Percentiles rank a stretch among this genome's conserved stretches.
phyloP scores from a whole-genome alignment of 1,284 basidiomycete genomes.

The Moniliophthora roreri region DNA sequence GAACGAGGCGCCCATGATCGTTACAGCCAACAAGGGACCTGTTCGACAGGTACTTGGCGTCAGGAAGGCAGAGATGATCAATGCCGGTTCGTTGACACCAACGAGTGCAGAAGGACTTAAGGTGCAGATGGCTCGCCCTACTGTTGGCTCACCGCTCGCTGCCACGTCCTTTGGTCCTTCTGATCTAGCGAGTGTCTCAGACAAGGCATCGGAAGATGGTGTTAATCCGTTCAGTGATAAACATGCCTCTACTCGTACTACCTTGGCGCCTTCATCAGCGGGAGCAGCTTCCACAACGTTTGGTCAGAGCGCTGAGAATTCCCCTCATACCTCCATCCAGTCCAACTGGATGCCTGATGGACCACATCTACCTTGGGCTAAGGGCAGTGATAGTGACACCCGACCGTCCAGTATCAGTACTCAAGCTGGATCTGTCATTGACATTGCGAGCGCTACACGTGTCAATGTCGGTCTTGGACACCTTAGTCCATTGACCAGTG shows the following conservation, averaged over 20 bases:
- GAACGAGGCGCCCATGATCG: conserved; percentile 77
- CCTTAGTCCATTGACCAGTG: conserved; percentile 26
- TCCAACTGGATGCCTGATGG: conserved; percentile 36
- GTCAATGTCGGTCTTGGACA: conserved; percentile 56
- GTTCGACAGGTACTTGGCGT: conserved; percentile 74
- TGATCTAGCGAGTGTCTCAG: conserved; percentile 55
- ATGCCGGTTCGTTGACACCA: conserved; percentile 42
- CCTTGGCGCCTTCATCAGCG: conserved; percentile 35
- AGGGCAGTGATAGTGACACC: conserved; percentile 31
- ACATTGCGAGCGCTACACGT: conserved; percentile 63
- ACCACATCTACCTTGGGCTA: conserved; percentile 41
- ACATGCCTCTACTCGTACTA: conserved; percentile 42
- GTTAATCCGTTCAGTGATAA: conserved; percentile 68
- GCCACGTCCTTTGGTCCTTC: conserved; percentile 70
- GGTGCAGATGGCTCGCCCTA: conserved; percentile 39
- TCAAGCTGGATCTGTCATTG: conserved; percentile 59
- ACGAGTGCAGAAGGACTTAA: conserved; percentile 39
- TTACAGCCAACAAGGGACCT: conserved; percentile 63
- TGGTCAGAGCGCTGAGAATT: conserved; percentile 26
- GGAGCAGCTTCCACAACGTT: conserved; percentile 42
- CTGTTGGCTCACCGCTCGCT: conserved; percentile 65
- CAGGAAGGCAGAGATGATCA: conserved; percentile 76
- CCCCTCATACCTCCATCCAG: conserved; percentile 25
- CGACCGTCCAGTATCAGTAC: conserved; percentile 63
- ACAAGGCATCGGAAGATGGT: conserved; percentile 39